A percentile compares a stretch with the other conserved stretches of the same genome.
phyloP scores from a whole-genome alignment of 345 rosid species.

The Ailanthus altissimus region DNA sequence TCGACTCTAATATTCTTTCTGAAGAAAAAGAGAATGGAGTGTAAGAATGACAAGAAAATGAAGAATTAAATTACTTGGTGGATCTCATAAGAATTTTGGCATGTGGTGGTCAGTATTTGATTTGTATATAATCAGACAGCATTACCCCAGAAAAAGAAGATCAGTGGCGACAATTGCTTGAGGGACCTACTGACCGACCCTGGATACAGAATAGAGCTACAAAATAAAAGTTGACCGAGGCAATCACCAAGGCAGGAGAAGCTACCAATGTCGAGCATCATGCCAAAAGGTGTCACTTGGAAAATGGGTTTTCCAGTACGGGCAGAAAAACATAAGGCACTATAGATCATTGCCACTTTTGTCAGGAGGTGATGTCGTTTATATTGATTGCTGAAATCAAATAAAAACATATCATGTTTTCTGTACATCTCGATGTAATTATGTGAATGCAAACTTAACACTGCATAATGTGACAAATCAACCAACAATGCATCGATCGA shows the following conservation, averaged over 20 bases:
- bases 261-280: background rate
- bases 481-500: slow-evolving; percentile 1
- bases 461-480: slow-evolving; percentile 4
- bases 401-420: no score
- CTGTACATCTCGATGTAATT: no score
- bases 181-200: background rate
- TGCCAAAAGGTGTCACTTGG: no score
- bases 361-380: background rate
- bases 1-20: background rate
- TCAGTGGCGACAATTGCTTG: background rate
- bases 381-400: background rate
- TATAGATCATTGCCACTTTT: no score
- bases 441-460: slow-evolving; percentile 16
- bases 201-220: background rate
- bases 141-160: background rate
- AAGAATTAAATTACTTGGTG: background rate
- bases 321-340: no score
- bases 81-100: background rate
- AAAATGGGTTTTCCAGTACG: no score
- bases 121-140: background rate
- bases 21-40: background rate
- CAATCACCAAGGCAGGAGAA: background rate
- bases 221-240: background rate
- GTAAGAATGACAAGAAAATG: background rate
- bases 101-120: background rate